Evolutionary conservation across 768 basidiomycete species (phyloP).

Genomic region (Kwoniella sp.): DNA sequence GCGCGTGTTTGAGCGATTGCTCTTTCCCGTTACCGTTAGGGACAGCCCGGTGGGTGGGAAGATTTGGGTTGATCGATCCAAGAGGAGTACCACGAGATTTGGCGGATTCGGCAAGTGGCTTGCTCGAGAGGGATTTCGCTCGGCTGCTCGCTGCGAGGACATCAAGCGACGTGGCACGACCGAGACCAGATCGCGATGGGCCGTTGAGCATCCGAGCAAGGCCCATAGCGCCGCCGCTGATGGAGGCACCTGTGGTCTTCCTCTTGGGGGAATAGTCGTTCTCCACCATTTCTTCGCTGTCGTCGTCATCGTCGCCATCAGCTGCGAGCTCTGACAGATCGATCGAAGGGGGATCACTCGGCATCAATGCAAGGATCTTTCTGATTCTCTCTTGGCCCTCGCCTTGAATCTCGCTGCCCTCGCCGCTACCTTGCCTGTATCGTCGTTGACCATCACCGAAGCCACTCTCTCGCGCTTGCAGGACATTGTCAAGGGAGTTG

Average conservation of each 20-base stretch:
- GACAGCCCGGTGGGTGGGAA: background rate
- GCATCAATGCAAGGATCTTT: constrained; percentile 29
- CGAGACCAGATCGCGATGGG: constrained; percentile 13
- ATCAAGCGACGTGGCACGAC: constrained; percentile 33
- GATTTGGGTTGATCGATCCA: constrained; percentile 10
- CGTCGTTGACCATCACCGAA: constrained; percentile 13
- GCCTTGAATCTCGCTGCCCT: constrained; percentile 11
- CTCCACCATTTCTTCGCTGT: constrained; percentile 14
- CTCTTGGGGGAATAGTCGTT: constrained; percentile 4
- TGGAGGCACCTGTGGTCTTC: background rate
- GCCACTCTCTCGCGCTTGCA: constrained; percentile 25
- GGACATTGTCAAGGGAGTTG: constrained; percentile 32
- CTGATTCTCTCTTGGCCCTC: constrained; percentile 23
- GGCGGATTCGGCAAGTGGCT: background rate
- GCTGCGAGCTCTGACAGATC: constrained; percentile 21
- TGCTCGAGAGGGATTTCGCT: constrained; percentile 13
- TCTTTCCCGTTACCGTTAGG: background rate
- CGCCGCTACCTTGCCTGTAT: constrained; percentile 4
- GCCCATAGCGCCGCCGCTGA: constrained; percentile 17
- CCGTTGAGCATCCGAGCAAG: constrained; percentile 23
- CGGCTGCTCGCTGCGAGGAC: constrained; percentile 24
- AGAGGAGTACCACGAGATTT: constrained; percentile 11
- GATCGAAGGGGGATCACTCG: constrained; percentile 31
- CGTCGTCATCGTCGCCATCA: constrained; percentile 17
- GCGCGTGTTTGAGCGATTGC: constrained; percentile 6